A percentile compares a stretch with the other conserved stretches of the same genome.
Evolutionary conservation across 495 filamentous ascomycete genomes (phyloP).

Genomic region (Penicillium canescens): DNA sequence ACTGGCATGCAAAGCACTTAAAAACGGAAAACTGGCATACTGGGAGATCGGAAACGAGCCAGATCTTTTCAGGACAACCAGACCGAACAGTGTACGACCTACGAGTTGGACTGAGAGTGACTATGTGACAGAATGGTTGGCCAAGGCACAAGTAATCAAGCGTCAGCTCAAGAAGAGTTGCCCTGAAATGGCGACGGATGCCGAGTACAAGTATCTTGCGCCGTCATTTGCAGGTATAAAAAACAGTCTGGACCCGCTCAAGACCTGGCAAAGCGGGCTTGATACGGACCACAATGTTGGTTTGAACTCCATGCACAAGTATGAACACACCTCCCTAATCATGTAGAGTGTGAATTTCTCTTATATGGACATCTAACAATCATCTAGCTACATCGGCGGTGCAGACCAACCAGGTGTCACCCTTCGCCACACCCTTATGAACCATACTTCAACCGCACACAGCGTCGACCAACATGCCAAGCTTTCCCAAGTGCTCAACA

Average conservation of each 20-base stretch:
- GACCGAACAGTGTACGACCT: slow-evolving; percentile 54
- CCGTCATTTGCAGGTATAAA: slow-evolving; percentile 60
- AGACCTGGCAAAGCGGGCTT: slow-evolving; percentile 53
- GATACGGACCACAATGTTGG: slow-evolving; percentile 51
- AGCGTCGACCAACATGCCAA: slow-evolving; percentile 49
- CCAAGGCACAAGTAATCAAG: slow-evolving; percentile 52
- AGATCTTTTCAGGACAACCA: slow-evolving; percentile 58
- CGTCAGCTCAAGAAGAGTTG: slow-evolving; percentile 49
- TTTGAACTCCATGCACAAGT: slow-evolving; percentile 66
- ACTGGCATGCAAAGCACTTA: slow-evolving; percentile 59
- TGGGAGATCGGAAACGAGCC: slow-evolving; percentile 73
- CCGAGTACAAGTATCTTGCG: slow-evolving; percentile 53
- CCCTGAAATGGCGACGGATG: slow-evolving; percentile 45
- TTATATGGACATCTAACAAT: not conserved
- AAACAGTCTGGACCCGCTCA: slow-evolving; percentile 53
- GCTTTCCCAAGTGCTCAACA: slow-evolving; percentile 40
- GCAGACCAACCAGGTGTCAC: slow-evolving; percentile 63
- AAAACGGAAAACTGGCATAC: slow-evolving; percentile 46
- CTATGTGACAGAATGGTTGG: slow-evolving; percentile 64
- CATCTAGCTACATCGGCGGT: slow-evolving; percentile 61
- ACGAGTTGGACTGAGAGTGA: slow-evolving; percentile 54
- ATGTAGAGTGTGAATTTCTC: slow-evolving; percentile 10
- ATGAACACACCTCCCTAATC: slow-evolving; percentile 11
- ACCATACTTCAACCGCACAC: slow-evolving; percentile 57
- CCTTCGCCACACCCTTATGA: slow-evolving; percentile 64